These are phyloP conservation scores for Ceratocystis albifundus DNA, from an alignment of 2,329 filamentous ascomycete species.

Conservation along the genomic window DNA sequence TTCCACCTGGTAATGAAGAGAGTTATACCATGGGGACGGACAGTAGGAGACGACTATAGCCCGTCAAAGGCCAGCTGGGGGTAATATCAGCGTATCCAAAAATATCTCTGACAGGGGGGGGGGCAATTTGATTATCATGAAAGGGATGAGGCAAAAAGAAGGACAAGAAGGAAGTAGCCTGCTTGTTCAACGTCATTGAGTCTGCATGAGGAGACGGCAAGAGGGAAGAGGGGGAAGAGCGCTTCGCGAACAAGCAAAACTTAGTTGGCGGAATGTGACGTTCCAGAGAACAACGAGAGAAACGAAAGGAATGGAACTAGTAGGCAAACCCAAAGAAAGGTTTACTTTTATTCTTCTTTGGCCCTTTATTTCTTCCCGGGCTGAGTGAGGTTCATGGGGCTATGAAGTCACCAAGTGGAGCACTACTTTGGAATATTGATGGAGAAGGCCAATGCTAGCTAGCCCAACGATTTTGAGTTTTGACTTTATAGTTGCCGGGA, in stretches of 20 bases:
- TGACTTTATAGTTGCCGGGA: background rate
- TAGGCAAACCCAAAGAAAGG: background rate
- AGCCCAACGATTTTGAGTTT: background rate
- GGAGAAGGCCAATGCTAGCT: background rate
- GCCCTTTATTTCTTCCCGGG: background rate
- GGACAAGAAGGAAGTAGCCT: slow-evolving; percentile 9
- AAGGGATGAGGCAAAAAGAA: slow-evolving; percentile 15
- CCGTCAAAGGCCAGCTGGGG: background rate
- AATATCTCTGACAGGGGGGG: slow-evolving; percentile 10
- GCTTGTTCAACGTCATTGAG: background rate
- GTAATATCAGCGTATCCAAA: background rate
- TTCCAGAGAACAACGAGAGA: background rate
- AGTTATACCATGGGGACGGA: slow-evolving; percentile 4
- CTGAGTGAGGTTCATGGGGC: background rate
- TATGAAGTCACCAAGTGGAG: slow-evolving; percentile 15
- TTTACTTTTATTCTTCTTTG: background rate
- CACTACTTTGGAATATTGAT: background rate
- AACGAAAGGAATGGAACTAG: background rate
- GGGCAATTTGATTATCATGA: background rate
- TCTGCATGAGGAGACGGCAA: background rate
- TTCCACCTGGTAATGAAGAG: background rate
- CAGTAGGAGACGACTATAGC: background rate
- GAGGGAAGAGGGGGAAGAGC: background rate
- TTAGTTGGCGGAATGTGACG: background rate
- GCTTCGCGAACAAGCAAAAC: background rate